A percentile compares a stretch with the other conserved stretches of the same genome.
These are phyloP conservation scores for Moringa oleifera DNA, from an alignment of 345 rosid genomes.

Conservation along the genomic window DNA sequence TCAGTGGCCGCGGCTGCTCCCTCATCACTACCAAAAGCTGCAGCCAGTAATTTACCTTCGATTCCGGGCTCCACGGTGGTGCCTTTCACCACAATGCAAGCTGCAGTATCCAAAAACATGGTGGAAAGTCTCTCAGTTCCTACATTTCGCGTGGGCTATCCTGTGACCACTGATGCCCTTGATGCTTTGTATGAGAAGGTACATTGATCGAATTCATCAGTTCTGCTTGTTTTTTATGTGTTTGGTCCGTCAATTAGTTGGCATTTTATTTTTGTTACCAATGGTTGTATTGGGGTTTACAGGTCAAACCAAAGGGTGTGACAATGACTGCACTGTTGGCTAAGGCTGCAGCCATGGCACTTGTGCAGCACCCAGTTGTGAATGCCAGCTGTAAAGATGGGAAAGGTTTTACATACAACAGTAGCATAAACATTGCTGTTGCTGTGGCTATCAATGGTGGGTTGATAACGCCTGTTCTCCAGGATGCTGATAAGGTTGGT, in stretches of 20 bases:
- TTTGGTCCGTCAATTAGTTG: background rate
- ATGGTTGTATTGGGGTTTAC: slow-evolving; percentile 8
- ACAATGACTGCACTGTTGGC: slow-evolving; percentile 94
- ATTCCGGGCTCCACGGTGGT: slow-evolving; percentile 69
- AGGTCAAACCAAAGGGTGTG: slow-evolving; percentile 95
- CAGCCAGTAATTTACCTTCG: slow-evolving; percentile 27
- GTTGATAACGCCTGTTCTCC: slow-evolving; percentile 92
- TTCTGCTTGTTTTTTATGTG: background rate
- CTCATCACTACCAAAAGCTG: slow-evolving; percentile 29
- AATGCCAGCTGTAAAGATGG: slow-evolving; percentile 89
- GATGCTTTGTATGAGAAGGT: slow-evolving; percentile 88
- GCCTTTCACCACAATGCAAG: slow-evolving; percentile 88
- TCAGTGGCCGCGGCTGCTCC: slow-evolving; percentile 21
- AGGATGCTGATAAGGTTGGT: slow-evolving; percentile 87
- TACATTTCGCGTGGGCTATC: slow-evolving; percentile 89
- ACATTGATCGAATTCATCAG: background rate
- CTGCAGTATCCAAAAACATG: slow-evolving; percentile 87
- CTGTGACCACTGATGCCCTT: slow-evolving; percentile 70
- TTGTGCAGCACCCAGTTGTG: slow-evolving; percentile 89
- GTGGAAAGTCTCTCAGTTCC: slow-evolving; percentile 81
- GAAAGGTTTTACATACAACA: slow-evolving; percentile 66
- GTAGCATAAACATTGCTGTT: slow-evolving; percentile 75
- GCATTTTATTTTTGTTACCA: background rate
- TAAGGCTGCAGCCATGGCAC: slow-evolving; percentile 93
- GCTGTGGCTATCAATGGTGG: slow-evolving; percentile 97